phyloP scores from a whole-genome alignment of 2,329 filamentous ascomycete species.

The Aureobasidium sp. region DNA sequence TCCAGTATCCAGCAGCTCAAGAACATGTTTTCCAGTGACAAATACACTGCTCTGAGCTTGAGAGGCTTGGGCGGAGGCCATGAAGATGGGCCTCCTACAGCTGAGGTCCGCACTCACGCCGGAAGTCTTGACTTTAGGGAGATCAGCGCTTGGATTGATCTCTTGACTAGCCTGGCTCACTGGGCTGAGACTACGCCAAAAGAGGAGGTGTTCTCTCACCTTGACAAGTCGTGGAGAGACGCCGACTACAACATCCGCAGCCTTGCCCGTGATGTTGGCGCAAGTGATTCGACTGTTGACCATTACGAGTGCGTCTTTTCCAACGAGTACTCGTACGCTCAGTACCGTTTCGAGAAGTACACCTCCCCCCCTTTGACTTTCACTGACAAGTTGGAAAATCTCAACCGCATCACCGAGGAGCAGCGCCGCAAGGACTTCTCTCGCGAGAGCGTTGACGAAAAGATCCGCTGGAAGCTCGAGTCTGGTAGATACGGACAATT shows the following conservation, averaged over 20 bases:
- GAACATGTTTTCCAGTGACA: neutral
- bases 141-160: neutral
- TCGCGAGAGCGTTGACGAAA: neutral
- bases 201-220: neutral
- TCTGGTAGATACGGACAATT: constrained; percentile 5
- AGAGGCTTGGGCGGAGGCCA: neutral
- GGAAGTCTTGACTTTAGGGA: neutral
- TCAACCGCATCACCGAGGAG: neutral
- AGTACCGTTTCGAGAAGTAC: neutral
- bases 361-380: neutral
- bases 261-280: neutral
- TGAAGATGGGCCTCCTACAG: neutral
- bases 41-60: neutral
- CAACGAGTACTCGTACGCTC: neutral
- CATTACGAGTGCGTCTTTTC: neutral
- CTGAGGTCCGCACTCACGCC: neutral
- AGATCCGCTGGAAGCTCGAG: constrained; percentile 4
- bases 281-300: neutral
- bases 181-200: neutral
- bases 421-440: neutral
- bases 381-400: neutral
- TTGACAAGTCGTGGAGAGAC: neutral
- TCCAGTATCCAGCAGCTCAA: neutral
- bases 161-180: neutral
- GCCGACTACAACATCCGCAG: neutral